A percentile compares a stretch with the other conserved stretches of the same genome.
These are phyloP conservation scores for Discostella stelligeroides DNA, from an alignment of 108 stramenopile genomes.

Conservation along the genomic window DNA sequence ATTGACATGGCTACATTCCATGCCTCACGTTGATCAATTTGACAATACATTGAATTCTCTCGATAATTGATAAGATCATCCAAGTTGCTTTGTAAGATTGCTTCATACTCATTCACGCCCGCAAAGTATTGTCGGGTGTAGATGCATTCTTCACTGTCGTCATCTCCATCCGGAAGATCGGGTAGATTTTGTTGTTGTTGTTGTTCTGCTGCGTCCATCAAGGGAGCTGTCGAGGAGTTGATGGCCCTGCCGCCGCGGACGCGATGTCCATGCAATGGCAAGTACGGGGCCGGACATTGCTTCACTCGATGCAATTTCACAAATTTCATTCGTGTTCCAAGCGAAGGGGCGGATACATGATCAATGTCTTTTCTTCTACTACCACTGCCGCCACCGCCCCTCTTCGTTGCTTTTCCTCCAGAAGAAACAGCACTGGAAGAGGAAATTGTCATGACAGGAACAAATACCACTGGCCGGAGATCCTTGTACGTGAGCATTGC, in stretches of 20 bases:
- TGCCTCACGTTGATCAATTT: conserved; percentile 30
- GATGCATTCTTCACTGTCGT: conserved; percentile 40
- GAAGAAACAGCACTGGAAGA: neutral
- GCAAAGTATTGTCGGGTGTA: conserved; percentile 40
- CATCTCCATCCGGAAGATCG: conserved; percentile 42
- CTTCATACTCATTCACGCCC: conserved; percentile 29
- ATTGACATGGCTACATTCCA: conserved; percentile 45
- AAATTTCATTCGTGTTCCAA: conserved; percentile 52
- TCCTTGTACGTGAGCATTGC: conserved; percentile 55
- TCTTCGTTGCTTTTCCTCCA: neutral
- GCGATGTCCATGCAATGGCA: conserved; percentile 45
- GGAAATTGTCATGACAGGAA: conserved; percentile 33
- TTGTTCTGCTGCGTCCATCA: neutral
- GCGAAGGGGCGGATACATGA: neutral
- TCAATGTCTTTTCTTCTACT: neutral
- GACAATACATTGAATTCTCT: conserved; percentile 26
- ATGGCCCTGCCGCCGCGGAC: neutral
- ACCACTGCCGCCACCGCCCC: neutral
- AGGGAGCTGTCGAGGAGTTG: neutral
- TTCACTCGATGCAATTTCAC: conserved; percentile 66
- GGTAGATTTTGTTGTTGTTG: conserved; percentile 8
- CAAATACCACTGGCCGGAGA: conserved; percentile 61
- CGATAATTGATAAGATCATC: conserved; percentile 33
- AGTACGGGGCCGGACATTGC: conserved; percentile 61
- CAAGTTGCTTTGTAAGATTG: conserved; percentile 23